Evolutionary conservation across 257 asterid genomes (phyloP).

Genomic region (Osmanthus fragrans): DNA sequence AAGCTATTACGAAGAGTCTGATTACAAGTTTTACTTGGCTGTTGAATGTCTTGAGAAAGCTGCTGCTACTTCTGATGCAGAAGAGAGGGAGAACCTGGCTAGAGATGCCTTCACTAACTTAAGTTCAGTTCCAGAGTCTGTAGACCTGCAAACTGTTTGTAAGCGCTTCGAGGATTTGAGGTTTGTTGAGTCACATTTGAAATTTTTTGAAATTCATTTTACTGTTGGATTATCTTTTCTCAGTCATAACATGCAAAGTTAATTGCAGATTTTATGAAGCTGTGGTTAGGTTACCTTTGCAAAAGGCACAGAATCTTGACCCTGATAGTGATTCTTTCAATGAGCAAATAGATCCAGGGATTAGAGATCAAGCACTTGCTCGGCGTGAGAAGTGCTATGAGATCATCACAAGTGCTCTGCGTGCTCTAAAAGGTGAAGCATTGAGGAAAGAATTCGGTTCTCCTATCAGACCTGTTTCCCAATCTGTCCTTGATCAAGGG

Average conservation of each 20-base stretch:
- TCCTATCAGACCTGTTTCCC: constrained; percentile 71
- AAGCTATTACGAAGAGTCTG: constrained; percentile 87
- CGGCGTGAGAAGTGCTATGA: constrained; percentile 89
- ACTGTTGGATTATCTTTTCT: not conserved
- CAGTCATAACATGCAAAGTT: constrained; percentile 27
- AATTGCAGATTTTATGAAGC: constrained; percentile 94
- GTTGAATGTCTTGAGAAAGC: constrained; percentile 97
- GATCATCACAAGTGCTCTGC: constrained; percentile 70
- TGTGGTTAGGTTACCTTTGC: constrained; percentile 87
- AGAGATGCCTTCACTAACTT: constrained; percentile 86
- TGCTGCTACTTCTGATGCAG: constrained; percentile 61
- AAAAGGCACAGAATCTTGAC: constrained; percentile 86
- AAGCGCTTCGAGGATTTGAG: constrained; percentile 95
- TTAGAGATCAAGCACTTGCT: constrained; percentile 76
- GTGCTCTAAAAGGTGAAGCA: constrained; percentile 70
- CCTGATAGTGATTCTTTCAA: constrained; percentile 89
- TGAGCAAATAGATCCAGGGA: constrained; percentile 74
- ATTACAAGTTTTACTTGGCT: constrained; percentile 89
- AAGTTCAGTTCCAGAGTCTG: constrained; percentile 83
- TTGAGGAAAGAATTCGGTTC: constrained; percentile 76
- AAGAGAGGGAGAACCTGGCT: constrained; percentile 79
- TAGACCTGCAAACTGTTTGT: constrained; percentile 87
- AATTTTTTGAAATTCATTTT: constrained; percentile 14
- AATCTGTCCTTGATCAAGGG: constrained; percentile 73
- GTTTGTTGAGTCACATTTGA: constrained; percentile 40